phyloP scores from a whole-genome alignment of 2,329 filamentous ascomycete genomes.

The Rutstroemia sp. region DNA sequence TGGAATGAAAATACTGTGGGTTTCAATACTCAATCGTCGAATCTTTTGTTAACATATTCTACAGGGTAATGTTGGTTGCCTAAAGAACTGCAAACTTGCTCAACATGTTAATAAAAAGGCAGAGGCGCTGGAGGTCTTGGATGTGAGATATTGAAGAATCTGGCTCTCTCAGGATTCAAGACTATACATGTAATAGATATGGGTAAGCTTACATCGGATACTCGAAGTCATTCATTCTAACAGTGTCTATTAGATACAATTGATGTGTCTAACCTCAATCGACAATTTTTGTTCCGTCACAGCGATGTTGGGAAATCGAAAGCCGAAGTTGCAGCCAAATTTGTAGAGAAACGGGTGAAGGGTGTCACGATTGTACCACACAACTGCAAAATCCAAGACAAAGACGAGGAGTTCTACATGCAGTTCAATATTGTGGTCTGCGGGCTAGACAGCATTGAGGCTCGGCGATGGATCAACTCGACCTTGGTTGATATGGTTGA shows the following conservation, averaged over 20 bases:
- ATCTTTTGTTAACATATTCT: constrained; percentile 18
- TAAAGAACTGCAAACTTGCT: not conserved
- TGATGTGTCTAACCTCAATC: constrained; percentile 95
- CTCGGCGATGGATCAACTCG: constrained; percentile 96
- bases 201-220: constrained; percentile 48
- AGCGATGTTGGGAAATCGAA: constrained; percentile 89
- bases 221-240: not conserved
- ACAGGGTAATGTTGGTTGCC: constrained; percentile 28
- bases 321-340: constrained; percentile 84
- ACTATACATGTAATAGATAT: constrained; percentile 99
- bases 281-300: constrained; percentile 92
- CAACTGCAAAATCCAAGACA: constrained; percentile 93
- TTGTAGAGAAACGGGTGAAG: constrained; percentile 83
- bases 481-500: constrained; percentile 89
- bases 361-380: constrained; percentile 91
- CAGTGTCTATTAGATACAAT: constrained; percentile 66
- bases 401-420: constrained; percentile 93
- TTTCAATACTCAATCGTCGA: not conserved
- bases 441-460: constrained; percentile 93
- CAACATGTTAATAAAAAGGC: constrained; percentile 8
- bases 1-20: constrained; percentile 66
- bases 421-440: constrained; percentile 93
- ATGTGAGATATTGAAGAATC: constrained; percentile 93
- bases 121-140: constrained; percentile 91
- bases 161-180: constrained; percentile 91